Conservation (phyloP, 139 green algal species). For the Tetradesmus obliquus region DNA sequence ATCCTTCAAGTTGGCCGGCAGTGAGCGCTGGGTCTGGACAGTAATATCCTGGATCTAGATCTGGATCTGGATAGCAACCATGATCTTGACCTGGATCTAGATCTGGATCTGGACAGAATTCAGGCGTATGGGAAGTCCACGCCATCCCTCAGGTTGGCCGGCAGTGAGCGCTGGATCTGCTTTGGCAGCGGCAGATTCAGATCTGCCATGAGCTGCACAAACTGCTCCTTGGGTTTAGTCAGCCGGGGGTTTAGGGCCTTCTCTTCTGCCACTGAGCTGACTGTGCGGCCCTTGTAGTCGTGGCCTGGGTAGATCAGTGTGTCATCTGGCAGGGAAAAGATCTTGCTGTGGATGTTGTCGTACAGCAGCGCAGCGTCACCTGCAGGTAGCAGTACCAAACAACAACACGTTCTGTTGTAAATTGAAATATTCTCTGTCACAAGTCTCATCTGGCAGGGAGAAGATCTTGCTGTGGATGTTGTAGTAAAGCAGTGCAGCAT, state of each 20-base stretch:
- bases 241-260: constrained; percentile 70
- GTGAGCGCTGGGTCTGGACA: too few species aligned
- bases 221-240: constrained; percentile 68
- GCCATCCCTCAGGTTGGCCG: constrained; percentile 74
- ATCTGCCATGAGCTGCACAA: constrained; percentile 68
- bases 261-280: constrained; percentile 71
- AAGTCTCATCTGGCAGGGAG: neutral
- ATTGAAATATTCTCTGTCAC: neutral
- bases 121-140: constrained; percentile 17
- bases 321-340: constrained; percentile 7
- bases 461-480: constrained; percentile 3
- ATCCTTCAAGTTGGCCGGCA: too few species aligned
- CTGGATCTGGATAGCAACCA: too few species aligned
- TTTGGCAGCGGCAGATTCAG: constrained; percentile 73
- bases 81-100: too few species aligned
- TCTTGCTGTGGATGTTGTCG: neutral
- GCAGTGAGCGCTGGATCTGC: constrained; percentile 71
- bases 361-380: constrained; percentile 40
- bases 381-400: constrained; percentile 33
- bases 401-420: constrained; percentile 19
- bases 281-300: constrained; percentile 44
- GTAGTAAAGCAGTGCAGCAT: neutral
- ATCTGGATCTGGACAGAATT: neutral
- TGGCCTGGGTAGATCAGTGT: neutral
- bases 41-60: too few species aligned